These are phyloP conservation scores for Rhizomucor pusillus DNA, from an alignment of 371 early-diverging fungal species.

Conservation along the genomic window DNA sequence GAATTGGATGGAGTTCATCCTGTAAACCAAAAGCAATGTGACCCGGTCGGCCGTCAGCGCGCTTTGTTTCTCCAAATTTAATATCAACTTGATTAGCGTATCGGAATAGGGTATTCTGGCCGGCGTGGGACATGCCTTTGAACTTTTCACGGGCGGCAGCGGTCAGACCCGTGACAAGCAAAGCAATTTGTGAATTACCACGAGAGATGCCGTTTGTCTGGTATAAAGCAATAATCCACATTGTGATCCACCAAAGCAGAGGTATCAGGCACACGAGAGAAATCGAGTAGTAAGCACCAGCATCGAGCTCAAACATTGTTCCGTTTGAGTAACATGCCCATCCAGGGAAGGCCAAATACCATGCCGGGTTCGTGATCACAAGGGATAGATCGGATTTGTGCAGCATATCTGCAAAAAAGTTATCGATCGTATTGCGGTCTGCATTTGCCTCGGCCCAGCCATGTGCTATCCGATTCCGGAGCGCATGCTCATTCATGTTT, in stretches of 20 bases:
- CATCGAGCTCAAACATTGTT: slow-evolving; percentile 7
- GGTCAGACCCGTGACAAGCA: slow-evolving; percentile 16
- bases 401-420: background rate
- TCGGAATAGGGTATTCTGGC: slow-evolving; percentile 8
- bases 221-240: slow-evolving; percentile 16
- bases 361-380: no score
- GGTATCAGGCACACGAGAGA: slow-evolving; percentile 11
- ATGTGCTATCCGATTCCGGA: background rate
- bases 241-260: slow-evolving; percentile 11
- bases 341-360: no score
- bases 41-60: background rate
- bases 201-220: slow-evolving; percentile 16
- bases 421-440: slow-evolving; percentile 2
- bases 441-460: background rate
- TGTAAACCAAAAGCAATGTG: slow-evolving; percentile 14
- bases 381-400: background rate
- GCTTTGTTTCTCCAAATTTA: slow-evolving; percentile 11
- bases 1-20: slow-evolving; percentile 9
- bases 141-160: slow-evolving; percentile 8
- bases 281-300: slow-evolving; percentile 9
- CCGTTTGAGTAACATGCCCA: background rate
- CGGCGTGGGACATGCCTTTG: slow-evolving; percentile 14
- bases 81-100: slow-evolving; percentile 8
- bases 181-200: slow-evolving; percentile 19
- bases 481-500: background rate